phyloP scores from a whole-genome alignment of 805 yeast genomes.

The Saturnispora mendoncae region DNA sequence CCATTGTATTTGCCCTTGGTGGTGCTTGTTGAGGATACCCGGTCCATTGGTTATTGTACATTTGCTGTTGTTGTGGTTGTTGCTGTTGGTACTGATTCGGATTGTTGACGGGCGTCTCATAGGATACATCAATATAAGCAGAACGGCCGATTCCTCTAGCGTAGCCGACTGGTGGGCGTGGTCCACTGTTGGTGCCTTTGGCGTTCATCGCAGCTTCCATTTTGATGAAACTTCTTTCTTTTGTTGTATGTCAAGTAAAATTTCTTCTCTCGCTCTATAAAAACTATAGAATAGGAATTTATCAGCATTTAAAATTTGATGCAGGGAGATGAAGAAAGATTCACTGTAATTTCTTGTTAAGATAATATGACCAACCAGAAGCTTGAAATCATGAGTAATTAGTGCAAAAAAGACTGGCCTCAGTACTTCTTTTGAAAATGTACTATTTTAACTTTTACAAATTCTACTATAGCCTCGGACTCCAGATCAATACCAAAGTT shows the following conservation, averaged over 20 bases:
- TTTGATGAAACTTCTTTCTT: background rate
- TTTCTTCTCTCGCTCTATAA: too few species aligned
- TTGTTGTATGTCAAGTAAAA: background rate
- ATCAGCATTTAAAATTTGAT: too few species aligned
- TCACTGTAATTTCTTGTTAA: too few species aligned
- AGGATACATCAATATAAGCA: conserved; percentile 37
- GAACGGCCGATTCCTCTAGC: conserved; percentile 29
- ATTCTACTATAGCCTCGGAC: too few species aligned
- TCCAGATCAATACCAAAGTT: too few species aligned
- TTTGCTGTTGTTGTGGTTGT: conserved; percentile 12
- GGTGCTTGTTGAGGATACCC: background rate
- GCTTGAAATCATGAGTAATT: too few species aligned
- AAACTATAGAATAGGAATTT: too few species aligned
- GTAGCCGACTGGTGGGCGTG: conserved; percentile 1
- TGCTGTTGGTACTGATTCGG: conserved; percentile 16
- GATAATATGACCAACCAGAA: too few species aligned
- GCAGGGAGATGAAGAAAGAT: too few species aligned
- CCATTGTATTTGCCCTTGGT: conserved; percentile 7
- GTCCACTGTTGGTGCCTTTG: background rate
- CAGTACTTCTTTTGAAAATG: too few species aligned
- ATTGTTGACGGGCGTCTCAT: conserved; percentile 31
- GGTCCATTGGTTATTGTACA: background rate
- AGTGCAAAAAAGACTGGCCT: too few species aligned
- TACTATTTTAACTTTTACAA: too few species aligned
- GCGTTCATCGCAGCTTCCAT: conserved; percentile 11